Evolutionary conservation across 2,329 filamentous ascomycete species (phyloP), one percentile per base, ranked within the genome.

Genomic region (Talaromyces albobiverticillius): DNA sequence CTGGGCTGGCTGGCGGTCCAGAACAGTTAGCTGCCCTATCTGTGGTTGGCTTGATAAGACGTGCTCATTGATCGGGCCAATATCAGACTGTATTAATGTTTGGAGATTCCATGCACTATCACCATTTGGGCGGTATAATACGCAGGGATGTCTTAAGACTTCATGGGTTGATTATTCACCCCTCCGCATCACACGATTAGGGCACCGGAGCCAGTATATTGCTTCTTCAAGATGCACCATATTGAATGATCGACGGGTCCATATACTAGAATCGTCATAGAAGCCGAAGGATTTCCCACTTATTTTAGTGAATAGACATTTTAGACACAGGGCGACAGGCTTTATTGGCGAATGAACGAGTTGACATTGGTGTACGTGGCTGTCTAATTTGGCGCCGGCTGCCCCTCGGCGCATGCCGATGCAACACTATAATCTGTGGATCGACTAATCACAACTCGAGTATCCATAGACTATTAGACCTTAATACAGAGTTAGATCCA

Each of bases 371-470:
- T n/a, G 36, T 51, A 40, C 48, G 38, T 22, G 22, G 26, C 8
- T 43, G 6, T 23, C 22, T 51, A 34, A 22, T 22, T 31, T 51
- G 41, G 10, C 2, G 31, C 13, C 14, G 18, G n/a, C 29, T 11
- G 2, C 18, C 13, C n/a, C 23, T 41, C 47, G 34, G 36, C 25
- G 26, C 14, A 41, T 43, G 26, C 20, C 26, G 38, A 51, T 43
- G 48, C 48, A 51, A 51, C 48, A 42, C 38, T 34, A 51, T 50
- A 41, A 50, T 50, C 47, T 41, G 25, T 51, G 36, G 16, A 31
- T 25, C 25, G 14, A 25, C 29, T 32, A 42, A 16, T n/a, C 16
- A 31, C 16, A 34, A 2, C 16, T 9, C 16, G 16, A 43, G 1
- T 16, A n/a, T 41, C n/a, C 10, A 32, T 11, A 22, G 7, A 18